phyloP scores from a whole-genome alignment of 257 asterid species.

The Gardenia jasminoides region DNA sequence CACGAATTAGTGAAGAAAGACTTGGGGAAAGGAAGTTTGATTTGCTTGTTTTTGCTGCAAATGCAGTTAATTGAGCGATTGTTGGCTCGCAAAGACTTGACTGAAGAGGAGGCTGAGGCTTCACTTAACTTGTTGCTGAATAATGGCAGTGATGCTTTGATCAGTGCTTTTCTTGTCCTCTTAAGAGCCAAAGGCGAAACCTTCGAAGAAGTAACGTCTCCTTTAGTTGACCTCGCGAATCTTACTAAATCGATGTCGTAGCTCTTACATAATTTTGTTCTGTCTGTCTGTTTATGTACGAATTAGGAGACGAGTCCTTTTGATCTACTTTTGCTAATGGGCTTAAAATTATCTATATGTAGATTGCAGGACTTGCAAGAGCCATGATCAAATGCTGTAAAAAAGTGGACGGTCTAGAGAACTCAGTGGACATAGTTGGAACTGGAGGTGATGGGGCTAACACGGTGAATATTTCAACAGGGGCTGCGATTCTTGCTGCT shows the following conservation, averaged over 20 bases:
- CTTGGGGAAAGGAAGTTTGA: neutral
- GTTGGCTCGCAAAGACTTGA: constrained; percentile 67
- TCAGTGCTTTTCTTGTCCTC: constrained; percentile 91
- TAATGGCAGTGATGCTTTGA: constrained; percentile 80
- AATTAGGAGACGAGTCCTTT: neutral
- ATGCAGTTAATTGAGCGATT: constrained; percentile 69
- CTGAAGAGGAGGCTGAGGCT: constrained; percentile 67
- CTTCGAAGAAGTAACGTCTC: constrained; percentile 65
- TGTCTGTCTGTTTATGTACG: too few species aligned
- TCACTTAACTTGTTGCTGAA: constrained; percentile 82
- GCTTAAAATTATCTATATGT: neutral
- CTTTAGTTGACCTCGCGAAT: neutral
- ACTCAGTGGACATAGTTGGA: constrained; percentile 79
- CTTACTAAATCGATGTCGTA: too few species aligned
- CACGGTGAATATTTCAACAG: constrained; percentile 82
- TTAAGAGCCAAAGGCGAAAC: constrained; percentile 98
- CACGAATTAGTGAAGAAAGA: neutral
- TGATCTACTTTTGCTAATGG: neutral
- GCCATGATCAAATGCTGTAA: constrained; percentile 65
- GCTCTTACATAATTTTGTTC: too few species aligned
- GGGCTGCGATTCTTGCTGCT: constrained; percentile 86
- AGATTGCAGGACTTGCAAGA: constrained; percentile 87
- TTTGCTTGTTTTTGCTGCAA: neutral
- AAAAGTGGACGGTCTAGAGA: constrained; percentile 60
- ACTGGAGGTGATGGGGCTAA: constrained; percentile 86